phyloP scores from a whole-genome alignment of 2,329 filamentous ascomycete genomes.

The Epicoccum sorghinum region DNA sequence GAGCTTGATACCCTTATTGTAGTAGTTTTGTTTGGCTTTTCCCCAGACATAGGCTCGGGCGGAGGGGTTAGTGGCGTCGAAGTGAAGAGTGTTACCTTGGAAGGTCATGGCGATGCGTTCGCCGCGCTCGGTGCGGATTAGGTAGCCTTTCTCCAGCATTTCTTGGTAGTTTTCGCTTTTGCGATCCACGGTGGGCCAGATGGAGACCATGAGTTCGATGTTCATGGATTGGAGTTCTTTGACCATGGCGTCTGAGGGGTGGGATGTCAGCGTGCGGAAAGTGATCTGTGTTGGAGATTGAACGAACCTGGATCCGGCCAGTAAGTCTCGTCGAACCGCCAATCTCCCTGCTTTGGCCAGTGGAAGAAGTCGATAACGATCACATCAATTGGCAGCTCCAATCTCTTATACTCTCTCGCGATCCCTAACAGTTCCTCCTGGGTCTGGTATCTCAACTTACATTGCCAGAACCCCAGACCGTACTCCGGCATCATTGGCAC shows the following conservation, averaged over 20 bases:
- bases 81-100: constrained; percentile 64
- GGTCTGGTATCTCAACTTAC: constrained; percentile 69
- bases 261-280: background rate
- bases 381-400: constrained; percentile 65
- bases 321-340: constrained; percentile 68
- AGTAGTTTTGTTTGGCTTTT: constrained; percentile 66
- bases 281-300: background rate
- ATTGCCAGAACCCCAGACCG: constrained; percentile 72
- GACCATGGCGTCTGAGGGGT: constrained; percentile 62
- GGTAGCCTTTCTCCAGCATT: constrained; percentile 65
- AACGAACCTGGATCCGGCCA: constrained; percentile 64
- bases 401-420: constrained; percentile 63
- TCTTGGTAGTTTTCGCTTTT: constrained; percentile 64
- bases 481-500: constrained; percentile 73
- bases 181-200: constrained; percentile 71
- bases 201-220: constrained; percentile 71
- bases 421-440: constrained; percentile 68
- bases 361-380: constrained; percentile 75
- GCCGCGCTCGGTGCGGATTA: constrained; percentile 67
- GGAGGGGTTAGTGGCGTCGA: constrained; percentile 67
- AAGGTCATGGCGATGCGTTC: constrained; percentile 65
- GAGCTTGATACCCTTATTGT: constrained; percentile 64
- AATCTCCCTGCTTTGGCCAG: constrained; percentile 70
- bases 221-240: constrained; percentile 63
- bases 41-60: constrained; percentile 66